Percentiles rank a stretch among this genome's conserved stretches.
These are phyloP conservation scores for Lichtheimia hyalospora DNA, from an alignment of 371 early-diverging fungal genomes.

Conservation along the genomic window DNA sequence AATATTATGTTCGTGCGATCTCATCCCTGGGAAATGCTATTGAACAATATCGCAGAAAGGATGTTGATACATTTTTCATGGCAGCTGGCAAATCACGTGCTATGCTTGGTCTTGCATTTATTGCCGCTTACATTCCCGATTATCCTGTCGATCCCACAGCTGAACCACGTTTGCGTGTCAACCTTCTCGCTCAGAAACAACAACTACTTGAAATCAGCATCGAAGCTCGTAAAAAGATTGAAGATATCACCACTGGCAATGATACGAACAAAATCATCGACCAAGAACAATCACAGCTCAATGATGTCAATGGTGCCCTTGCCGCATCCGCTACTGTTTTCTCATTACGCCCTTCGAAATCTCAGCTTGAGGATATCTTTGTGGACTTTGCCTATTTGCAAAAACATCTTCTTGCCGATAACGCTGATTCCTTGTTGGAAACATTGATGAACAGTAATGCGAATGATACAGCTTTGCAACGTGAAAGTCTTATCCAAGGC, in stretches of 20 bases:
- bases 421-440: constrained; percentile 42
- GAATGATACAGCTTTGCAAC: constrained; percentile 37
- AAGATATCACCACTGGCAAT: constrained; percentile 60
- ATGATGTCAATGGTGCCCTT: constrained; percentile 28
- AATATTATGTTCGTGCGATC: constrained; percentile 23
- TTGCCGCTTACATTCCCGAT: constrained; percentile 71
- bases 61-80: constrained; percentile 15
- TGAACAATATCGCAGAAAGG: constrained; percentile 17
- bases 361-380: constrained; percentile 74
- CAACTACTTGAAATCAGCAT: constrained; percentile 45
- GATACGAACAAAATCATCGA: constrained; percentile 46
- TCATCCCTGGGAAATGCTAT: constrained; percentile 16
- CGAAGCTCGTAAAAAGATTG: constrained; percentile 56
- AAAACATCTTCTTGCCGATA: constrained; percentile 60
- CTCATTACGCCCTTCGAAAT: constrained; percentile 69
- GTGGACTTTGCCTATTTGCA: constrained; percentile 74
- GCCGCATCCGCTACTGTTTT: constrained; percentile 43
- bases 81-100: constrained; percentile 58
- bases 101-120: constrained; percentile 57
- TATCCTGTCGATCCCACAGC: constrained; percentile 80
- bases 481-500: constrained; percentile 72
- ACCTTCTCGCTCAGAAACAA: constrained; percentile 51
- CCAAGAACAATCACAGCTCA: constrained; percentile 20
- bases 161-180: constrained; percentile 63
- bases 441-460: constrained; percentile 34